phyloP scores from a whole-genome alignment of 176 grass and related monocot species.

The Eleusine coracana region DNA sequence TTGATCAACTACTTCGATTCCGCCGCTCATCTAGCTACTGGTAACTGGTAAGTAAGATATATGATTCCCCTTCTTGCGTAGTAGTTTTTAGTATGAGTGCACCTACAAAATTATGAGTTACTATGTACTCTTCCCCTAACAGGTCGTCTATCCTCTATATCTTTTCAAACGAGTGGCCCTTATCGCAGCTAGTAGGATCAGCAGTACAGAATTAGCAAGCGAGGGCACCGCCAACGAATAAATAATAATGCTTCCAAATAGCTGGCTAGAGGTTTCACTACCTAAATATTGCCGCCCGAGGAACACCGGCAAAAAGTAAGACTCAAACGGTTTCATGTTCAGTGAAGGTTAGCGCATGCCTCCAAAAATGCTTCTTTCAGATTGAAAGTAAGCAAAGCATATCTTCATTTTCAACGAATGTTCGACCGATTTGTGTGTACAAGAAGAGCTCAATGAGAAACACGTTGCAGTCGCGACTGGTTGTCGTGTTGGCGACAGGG shows the following conservation, averaged over 20 bases:
- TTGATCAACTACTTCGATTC: no score
- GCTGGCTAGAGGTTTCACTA: no score
- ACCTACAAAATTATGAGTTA: no score
- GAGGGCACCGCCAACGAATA: not conserved
- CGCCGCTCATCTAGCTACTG: no score
- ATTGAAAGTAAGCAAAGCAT: not conserved
- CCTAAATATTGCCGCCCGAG: not conserved
- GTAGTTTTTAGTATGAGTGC: no score
- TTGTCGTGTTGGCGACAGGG: not conserved
- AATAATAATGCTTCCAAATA: not conserved
- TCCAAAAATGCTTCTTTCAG: not conserved
- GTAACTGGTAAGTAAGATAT: no score
- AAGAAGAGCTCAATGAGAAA: not conserved
- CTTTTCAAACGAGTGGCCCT: no score
- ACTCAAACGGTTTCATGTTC: not conserved
- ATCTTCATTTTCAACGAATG: not conserved
- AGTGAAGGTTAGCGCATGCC: not conserved
- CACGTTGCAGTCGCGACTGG: not conserved
- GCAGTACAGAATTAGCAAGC: not conserved
- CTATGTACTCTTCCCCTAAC: no score
- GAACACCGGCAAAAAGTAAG: not conserved
- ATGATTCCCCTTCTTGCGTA: no score
- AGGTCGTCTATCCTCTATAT: no score
- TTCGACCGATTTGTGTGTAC: not conserved
- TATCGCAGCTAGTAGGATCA: no score